A percentile compares a stretch with the other conserved stretches of the same genome.
These are phyloP conservation scores for Boletus bicolor DNA, from an alignment of 768 basidiomycete species.

Conservation along the genomic window DNA sequence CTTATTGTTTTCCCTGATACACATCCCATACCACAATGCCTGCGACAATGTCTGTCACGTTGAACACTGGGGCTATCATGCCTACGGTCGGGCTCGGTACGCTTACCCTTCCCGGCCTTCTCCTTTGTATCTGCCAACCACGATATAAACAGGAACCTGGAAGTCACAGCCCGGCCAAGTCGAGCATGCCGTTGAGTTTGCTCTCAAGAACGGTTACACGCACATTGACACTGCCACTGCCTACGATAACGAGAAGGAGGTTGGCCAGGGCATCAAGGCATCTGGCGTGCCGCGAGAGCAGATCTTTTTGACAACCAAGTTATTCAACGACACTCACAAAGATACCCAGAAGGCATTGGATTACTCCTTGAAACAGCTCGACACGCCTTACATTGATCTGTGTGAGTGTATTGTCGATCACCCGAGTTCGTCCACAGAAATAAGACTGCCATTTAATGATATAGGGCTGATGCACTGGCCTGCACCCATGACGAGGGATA, in stretches of 20 bases:
- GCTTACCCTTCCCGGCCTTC: neutral
- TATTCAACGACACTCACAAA: constrained; percentile 57
- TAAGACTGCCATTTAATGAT: constrained; percentile 64
- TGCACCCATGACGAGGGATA: constrained; percentile 57
- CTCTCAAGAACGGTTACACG: constrained; percentile 69
- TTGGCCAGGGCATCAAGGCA: constrained; percentile 68
- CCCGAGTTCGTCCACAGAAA: neutral
- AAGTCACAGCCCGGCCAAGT: constrained; percentile 66
- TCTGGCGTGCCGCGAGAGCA: constrained; percentile 69
- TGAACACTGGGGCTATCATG: constrained; percentile 77
- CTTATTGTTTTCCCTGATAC: neutral
- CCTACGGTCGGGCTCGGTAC: constrained; percentile 67
- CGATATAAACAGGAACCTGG: constrained; percentile 57
- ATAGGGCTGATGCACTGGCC: constrained; percentile 81
- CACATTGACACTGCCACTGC: constrained; percentile 66
- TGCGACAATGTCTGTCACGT: constrained; percentile 45
- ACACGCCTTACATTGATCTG: constrained; percentile 74
- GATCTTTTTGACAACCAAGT: constrained; percentile 77
- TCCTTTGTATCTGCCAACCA: neutral
- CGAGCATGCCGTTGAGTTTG: constrained; percentile 65
- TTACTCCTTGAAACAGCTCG: constrained; percentile 60
- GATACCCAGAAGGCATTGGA: constrained; percentile 58
- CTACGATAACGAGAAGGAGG: constrained; percentile 66
- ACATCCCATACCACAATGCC: constrained; percentile 34
- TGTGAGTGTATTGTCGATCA: constrained; percentile 42